Percentiles rank a stretch among this genome's conserved stretches.
These are phyloP conservation scores for Apostasia shenzhenica DNA, from an alignment of 106 monocot species.

Conservation along the genomic window DNA sequence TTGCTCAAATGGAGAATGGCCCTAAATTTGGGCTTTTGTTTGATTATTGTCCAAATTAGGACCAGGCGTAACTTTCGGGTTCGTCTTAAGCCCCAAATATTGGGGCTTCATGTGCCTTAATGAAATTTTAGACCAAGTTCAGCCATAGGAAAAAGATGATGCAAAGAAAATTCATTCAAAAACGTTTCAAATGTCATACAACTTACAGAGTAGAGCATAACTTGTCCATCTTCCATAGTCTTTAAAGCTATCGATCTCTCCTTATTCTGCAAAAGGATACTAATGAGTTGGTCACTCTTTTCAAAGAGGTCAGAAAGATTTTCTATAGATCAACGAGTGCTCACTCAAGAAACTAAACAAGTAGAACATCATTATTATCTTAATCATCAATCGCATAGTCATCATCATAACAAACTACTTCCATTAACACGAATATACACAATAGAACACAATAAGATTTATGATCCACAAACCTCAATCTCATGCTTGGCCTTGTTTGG, in stretches of 20 bases:
- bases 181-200: neutral
- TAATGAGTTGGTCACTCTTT: neutral
- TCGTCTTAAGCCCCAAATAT: no score
- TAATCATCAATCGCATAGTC: neutral
- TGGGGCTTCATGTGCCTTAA: no score
- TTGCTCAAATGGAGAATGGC: neutral
- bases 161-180: neutral
- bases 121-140: no score
- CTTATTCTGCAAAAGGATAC: constrained; percentile 58
- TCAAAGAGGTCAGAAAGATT: neutral
- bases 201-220: constrained; percentile 96
- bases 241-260: constrained; percentile 93
- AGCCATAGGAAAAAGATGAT: neutral
- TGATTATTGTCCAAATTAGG: no score
- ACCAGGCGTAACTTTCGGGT: no score
- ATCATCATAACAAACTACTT: no score
- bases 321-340: neutral
- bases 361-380: neutral
- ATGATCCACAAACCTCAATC: no score
- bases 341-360: neutral
- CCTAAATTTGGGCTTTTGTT: neutral
- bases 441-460: no score
- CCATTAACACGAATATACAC: no score
- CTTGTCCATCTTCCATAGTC: constrained; percentile 99
- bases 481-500: no score